Percentiles rank a stretch among this genome's conserved stretches.
Conservation (phyloP, 306 rosid species). For the Rosa persica region DNA sequence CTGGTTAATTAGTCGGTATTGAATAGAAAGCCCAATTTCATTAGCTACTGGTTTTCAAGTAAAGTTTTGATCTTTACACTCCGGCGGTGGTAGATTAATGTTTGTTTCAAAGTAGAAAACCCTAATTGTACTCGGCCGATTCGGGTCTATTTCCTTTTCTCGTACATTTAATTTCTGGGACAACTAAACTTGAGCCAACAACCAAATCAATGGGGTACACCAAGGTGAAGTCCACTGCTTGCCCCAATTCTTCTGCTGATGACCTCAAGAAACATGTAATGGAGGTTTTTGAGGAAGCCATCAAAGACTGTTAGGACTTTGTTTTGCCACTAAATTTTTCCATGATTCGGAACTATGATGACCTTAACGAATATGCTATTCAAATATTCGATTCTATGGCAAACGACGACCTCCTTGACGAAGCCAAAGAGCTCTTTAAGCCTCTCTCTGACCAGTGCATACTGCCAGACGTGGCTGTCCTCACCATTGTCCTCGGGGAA, state of each 20-base stretch:
- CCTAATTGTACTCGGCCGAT: too few species aligned
- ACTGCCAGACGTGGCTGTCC: neutral
- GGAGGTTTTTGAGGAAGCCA: neutral
- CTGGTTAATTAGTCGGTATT: too few species aligned
- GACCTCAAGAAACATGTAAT: neutral
- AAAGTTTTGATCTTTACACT: too few species aligned
- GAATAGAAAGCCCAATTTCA: too few species aligned
- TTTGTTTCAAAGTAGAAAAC: too few species aligned
- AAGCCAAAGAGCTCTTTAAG: too few species aligned
- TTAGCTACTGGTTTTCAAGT: too few species aligned
- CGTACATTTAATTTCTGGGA: too few species aligned
- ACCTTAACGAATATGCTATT: neutral
- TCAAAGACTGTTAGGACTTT: neutral
- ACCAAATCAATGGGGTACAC: neutral
- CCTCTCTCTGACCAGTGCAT: neutral
- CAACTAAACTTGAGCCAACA: too few species aligned
- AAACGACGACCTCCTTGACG: neutral
- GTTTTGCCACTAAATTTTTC: neutral
- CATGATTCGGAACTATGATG: neutral
- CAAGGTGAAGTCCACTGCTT: too few species aligned
- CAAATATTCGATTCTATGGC: neutral
- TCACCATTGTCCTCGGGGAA: neutral
- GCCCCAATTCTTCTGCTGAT: neutral
- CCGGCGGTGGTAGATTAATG: too few species aligned
- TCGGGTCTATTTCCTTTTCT: too few species aligned